These are phyloP conservation scores for Pichia sp. DNA, from an alignment of 1,139 yeast species.

Conservation along the genomic window DNA sequence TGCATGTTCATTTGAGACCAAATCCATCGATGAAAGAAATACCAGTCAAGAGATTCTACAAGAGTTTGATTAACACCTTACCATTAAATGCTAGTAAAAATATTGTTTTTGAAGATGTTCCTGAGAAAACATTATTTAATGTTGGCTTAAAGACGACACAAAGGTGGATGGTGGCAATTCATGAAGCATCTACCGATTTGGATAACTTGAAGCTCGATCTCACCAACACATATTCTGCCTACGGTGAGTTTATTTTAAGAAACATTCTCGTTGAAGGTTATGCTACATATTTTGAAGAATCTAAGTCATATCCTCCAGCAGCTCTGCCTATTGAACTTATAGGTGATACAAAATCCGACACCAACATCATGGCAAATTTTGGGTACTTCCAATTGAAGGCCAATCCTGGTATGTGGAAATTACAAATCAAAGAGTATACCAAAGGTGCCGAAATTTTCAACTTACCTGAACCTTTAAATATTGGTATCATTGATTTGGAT, in stretches of 20 bases:
- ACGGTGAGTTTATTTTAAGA: constrained; percentile 45
- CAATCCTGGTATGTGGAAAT: constrained; percentile 61
- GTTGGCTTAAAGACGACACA: constrained; percentile 60
- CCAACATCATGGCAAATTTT: constrained; percentile 64
- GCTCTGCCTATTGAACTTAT: constrained; percentile 46
- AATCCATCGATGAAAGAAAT: constrained; percentile 36
- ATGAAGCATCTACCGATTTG: constrained; percentile 49
- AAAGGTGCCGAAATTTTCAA: constrained; percentile 39
- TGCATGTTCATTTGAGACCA: constrained; percentile 62
- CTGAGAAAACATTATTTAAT: constrained; percentile 48
- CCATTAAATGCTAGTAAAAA: constrained; percentile 20
- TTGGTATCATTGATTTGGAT: constrained; percentile 37
- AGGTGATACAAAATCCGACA: constrained; percentile 39
- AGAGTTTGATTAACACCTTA: constrained; percentile 42
- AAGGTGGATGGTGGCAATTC: constrained; percentile 58
- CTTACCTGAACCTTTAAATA: constrained; percentile 37
- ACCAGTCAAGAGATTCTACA: constrained; percentile 57
- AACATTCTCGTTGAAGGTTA: constrained; percentile 67
- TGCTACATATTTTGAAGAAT: constrained; percentile 40
- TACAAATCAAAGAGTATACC: constrained; percentile 41
- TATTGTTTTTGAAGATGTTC: constrained; percentile 39
- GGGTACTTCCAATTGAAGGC: constrained; percentile 76
- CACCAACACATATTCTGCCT: constrained; percentile 28
- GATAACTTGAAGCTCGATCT: constrained; percentile 50
- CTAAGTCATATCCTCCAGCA: constrained; percentile 39